A percentile compares a stretch with the other conserved stretches of the same genome.
Conservation (phyloP, 2,329 filamentous ascomycete genomes). For the Clonostachys rosea region DNA sequence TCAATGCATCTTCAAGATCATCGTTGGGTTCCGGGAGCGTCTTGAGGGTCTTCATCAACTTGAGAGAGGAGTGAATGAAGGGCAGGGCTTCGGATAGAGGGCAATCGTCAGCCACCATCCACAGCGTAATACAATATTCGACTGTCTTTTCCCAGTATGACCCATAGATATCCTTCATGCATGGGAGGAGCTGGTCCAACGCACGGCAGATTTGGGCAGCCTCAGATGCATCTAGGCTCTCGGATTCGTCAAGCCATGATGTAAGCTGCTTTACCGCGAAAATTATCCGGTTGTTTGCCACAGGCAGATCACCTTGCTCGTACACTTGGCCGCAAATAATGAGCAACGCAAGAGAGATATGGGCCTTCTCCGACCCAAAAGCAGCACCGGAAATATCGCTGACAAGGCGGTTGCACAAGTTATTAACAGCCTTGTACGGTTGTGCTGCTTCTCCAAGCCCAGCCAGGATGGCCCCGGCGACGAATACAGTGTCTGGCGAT, state of each 20-base stretch:
- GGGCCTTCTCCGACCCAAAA: constrained; percentile 33
- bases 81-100: constrained; percentile 47
- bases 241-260: constrained; percentile 58
- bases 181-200: constrained; percentile 61
- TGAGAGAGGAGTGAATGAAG: constrained; percentile 67
- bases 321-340: constrained; percentile 49
- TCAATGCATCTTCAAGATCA: constrained; percentile 73
- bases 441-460: constrained; percentile 47
- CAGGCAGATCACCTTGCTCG: constrained; percentile 44
- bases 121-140: constrained; percentile 52
- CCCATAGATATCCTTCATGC: constrained; percentile 79
- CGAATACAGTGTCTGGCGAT: constrained; percentile 37
- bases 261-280: constrained; percentile 79
- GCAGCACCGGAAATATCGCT: constrained; percentile 53
- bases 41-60: constrained; percentile 61
- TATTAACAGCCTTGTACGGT: constrained; percentile 41
- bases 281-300: constrained; percentile 65
- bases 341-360: constrained; percentile 46
- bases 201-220: constrained; percentile 48
- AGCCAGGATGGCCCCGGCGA: constrained; percentile 42
- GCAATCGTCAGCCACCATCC: constrained; percentile 41
- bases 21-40: constrained; percentile 73
- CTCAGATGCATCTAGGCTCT: constrained; percentile 36
- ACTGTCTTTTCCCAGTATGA: constrained; percentile 74
- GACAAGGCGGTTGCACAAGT: constrained; percentile 54